Evolutionary conservation across 257 asterid genomes (phyloP).

Genomic region (Eustoma russellianum): DNA sequence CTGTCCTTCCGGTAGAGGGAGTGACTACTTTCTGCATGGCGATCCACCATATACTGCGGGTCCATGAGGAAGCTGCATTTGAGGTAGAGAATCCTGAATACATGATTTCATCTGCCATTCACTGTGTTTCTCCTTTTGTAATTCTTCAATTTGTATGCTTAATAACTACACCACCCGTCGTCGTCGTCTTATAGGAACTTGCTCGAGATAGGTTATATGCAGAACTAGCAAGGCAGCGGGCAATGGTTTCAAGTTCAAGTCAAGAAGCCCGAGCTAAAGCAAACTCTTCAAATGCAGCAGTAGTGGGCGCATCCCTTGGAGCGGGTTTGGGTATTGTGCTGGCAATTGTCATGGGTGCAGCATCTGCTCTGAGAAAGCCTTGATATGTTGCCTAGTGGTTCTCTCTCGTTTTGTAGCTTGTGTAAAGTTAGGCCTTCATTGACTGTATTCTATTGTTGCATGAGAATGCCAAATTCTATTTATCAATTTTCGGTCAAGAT

Average conservation of each 20-base stretch:
- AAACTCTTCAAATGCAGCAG: slow-evolving; percentile 54
- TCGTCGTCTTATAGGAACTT: slow-evolving; percentile 43
- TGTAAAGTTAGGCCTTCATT: slow-evolving; percentile 11
- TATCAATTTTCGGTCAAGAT: too few relatives aligned
- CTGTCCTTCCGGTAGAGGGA: slow-evolving; percentile 81
- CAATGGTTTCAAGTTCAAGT: slow-evolving; percentile 38
- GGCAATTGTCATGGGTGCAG: slow-evolving; percentile 98
- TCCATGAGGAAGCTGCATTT: slow-evolving; percentile 74
- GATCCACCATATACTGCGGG: slow-evolving; percentile 53
- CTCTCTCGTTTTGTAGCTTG: slow-evolving; percentile 9
- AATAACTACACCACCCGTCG: too few relatives aligned
- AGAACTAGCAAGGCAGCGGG: slow-evolving; percentile 68
- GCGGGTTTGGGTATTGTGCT: slow-evolving; percentile 88
- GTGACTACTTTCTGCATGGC: slow-evolving; percentile 62
- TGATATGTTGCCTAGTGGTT: slow-evolving; percentile 18
- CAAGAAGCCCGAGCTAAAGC: slow-evolving; percentile 50
- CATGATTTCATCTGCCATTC: neutral
- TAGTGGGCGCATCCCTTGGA: slow-evolving; percentile 94
- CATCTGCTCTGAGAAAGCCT: slow-evolving; percentile 92
- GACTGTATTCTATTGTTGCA: neutral
- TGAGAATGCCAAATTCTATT: too few relatives aligned
- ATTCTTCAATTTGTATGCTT: neutral
- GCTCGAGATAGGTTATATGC: slow-evolving; percentile 68
- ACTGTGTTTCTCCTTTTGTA: neutral
- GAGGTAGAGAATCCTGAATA: slow-evolving; percentile 33